These are phyloP conservation scores for Nitzschia sp. DNA, from an alignment of 108 stramenopile species.

Conservation along the genomic window DNA sequence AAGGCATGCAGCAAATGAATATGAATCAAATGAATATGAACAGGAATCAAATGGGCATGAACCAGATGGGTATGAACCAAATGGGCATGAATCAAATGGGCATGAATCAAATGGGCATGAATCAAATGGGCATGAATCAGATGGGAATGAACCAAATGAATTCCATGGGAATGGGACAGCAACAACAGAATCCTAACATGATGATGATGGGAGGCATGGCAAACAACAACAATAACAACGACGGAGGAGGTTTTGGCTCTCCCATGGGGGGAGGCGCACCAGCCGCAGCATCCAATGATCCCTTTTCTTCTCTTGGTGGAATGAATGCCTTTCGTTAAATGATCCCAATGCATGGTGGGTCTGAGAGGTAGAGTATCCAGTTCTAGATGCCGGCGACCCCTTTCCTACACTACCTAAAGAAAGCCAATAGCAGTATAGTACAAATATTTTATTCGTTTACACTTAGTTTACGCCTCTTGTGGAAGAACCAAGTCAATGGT, in stretches of 20 bases:
- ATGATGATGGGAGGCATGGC: background rate
- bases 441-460: background rate
- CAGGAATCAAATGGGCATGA: background rate
- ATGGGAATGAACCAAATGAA: conserved; percentile 9
- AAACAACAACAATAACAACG: background rate
- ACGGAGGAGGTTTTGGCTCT: conserved; percentile 43
- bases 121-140: too few relatives aligned
- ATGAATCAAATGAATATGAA: conserved; percentile 8
- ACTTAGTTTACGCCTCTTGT: background rate
- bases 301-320: conserved; percentile 49
- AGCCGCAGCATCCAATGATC: conserved; percentile 29
- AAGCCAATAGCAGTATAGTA: background rate
- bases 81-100: conserved; percentile 25
- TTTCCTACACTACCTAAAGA: background rate
- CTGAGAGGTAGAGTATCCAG: background rate
- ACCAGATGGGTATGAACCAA: conserved; percentile 11
- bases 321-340: conserved; percentile 51
- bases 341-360: background rate
- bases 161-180: conserved; percentile 20
- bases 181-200: background rate
- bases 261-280: conserved; percentile 17
- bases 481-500: background rate
- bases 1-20: conserved; percentile 31
- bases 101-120: background rate
- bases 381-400: background rate